Evolutionary conservation across 805 yeast species (phyloP).

Genomic region (Ogataea minuta): DNA sequence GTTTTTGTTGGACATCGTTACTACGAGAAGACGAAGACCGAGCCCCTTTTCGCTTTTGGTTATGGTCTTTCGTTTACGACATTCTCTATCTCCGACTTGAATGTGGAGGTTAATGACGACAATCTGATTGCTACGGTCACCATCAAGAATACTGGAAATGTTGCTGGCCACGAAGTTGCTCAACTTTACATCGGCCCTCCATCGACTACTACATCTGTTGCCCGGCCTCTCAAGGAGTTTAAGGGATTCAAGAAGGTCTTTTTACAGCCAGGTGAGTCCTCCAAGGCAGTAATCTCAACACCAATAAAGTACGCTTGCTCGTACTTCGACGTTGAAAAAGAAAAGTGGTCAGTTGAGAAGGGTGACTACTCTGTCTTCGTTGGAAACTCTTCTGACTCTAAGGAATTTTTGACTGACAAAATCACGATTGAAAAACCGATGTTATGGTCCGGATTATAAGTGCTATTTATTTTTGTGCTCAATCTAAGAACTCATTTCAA

Average conservation of each 20-base stretch:
- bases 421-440: slow-evolving; percentile 1
- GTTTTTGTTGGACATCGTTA: slow-evolving; percentile 61
- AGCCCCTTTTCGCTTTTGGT: slow-evolving; percentile 60
- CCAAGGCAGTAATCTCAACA: slow-evolving; percentile 37
- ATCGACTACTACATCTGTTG: slow-evolving; percentile 31
- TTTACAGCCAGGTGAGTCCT: slow-evolving; percentile 44
- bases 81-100: slow-evolving; percentile 42
- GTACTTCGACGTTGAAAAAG: slow-evolving; percentile 48
- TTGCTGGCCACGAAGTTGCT: slow-evolving; percentile 52
- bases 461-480: neutral
- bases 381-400: slow-evolving; percentile 5
- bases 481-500: no score
- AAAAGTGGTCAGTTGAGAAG: slow-evolving; percentile 50
- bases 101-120: slow-evolving; percentile 29
- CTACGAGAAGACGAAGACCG: slow-evolving; percentile 50
- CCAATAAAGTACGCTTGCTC: slow-evolving; percentile 52
- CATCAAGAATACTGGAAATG: slow-evolving; percentile 48
- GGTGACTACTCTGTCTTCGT: slow-evolving; percentile 34
- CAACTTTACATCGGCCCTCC: slow-evolving; percentile 51
- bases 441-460: neutral
- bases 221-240: slow-evolving; percentile 57
- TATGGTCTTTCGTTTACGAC: slow-evolving; percentile 59
- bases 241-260: slow-evolving; percentile 54
- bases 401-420: neutral
- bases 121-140: slow-evolving; percentile 33